Evolutionary conservation across 805 yeast species (phyloP).

Genomic region (Candida koratica): DNA sequence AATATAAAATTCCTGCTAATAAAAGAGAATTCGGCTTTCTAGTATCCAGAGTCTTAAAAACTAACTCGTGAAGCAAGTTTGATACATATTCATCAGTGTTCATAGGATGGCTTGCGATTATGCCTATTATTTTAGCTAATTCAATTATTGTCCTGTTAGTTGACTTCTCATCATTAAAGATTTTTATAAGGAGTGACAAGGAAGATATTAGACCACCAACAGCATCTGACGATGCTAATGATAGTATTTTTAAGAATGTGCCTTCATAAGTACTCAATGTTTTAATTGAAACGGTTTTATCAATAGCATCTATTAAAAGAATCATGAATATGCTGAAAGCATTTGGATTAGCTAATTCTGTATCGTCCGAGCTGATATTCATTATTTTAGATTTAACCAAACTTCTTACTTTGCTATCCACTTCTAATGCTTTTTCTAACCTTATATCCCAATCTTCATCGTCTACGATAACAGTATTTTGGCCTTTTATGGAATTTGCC

Average conservation of each 20-base stretch:
- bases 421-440: slow-evolving; percentile 62
- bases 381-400: slow-evolving; percentile 22
- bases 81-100: slow-evolving; percentile 10
- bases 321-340: slow-evolving; percentile 26
- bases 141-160: slow-evolving; percentile 23
- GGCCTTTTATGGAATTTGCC: slow-evolving; percentile 56
- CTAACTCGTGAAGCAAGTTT: not conserved
- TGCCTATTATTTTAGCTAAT: slow-evolving; percentile 46
- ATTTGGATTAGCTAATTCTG: slow-evolving; percentile 15
- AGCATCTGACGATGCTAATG: slow-evolving; percentile 27
- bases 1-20: slow-evolving; percentile 42
- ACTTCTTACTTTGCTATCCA: slow-evolving; percentile 49
- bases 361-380: slow-evolving; percentile 7
- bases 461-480: slow-evolving; percentile 51
- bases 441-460: slow-evolving; percentile 76
- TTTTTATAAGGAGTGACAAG: slow-evolving; percentile 21
- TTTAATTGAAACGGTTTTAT: slow-evolving; percentile 13
- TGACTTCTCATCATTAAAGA: slow-evolving; percentile 21
- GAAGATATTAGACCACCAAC: slow-evolving; percentile 19
- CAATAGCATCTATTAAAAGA: slow-evolving; percentile 36
- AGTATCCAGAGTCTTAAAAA: not conserved
- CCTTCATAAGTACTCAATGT: slow-evolving; percentile 33
- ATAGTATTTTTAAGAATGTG: slow-evolving; percentile 28
- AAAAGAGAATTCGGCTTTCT: slow-evolving; percentile 16
- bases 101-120: slow-evolving; percentile 43